Percentiles rank a stretch among this genome's conserved stretches.
These are phyloP conservation scores for Gaultheria prostrata DNA, from an alignment of 148 eudicot genomes.

Conservation along the genomic window DNA sequence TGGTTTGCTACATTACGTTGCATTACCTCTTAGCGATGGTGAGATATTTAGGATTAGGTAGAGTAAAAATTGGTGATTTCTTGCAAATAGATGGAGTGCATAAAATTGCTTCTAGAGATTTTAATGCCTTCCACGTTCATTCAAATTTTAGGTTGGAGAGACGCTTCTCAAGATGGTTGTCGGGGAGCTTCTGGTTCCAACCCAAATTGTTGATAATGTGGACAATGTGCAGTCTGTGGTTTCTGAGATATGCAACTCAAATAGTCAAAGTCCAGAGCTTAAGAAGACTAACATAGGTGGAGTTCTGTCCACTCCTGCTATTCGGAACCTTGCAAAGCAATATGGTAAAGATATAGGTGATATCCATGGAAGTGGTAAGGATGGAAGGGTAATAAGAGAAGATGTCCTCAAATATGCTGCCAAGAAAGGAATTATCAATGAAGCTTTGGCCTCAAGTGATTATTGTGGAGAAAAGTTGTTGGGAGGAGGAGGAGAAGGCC, in stretches of 20 bases:
- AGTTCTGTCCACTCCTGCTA: slow-evolving; percentile 77
- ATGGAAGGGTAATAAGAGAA: slow-evolving; percentile 79
- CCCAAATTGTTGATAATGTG: slow-evolving; percentile 26
- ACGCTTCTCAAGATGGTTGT: slow-evolving; percentile 70
- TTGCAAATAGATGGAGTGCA: not conserved
- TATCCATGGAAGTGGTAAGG: slow-evolving; percentile 68
- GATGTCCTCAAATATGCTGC: slow-evolving; percentile 67
- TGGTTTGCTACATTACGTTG: not conserved
- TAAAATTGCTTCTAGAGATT: not conserved
- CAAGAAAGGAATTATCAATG: slow-evolving; percentile 36
- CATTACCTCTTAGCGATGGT: not conserved
- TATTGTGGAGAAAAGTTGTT: slow-evolving; percentile 23
- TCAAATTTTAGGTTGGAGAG: slow-evolving; percentile 81
- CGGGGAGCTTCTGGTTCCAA: slow-evolving; percentile 40
- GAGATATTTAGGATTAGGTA: not conserved
- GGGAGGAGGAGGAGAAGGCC: slow-evolving; percentile 27
- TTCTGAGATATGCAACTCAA: slow-evolving; percentile 28
- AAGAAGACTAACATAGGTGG: slow-evolving; percentile 31
- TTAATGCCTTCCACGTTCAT: slow-evolving; percentile 1
- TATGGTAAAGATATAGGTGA: slow-evolving; percentile 58
- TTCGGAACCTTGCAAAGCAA: slow-evolving; percentile 80
- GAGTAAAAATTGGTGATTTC: not conserved
- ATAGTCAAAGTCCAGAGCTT: slow-evolving; percentile 26
- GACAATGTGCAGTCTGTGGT: slow-evolving; percentile 23
- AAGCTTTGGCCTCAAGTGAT: slow-evolving; percentile 23